phyloP scores from a whole-genome alignment of 768 basidiomycete genomes.

The Nevesoporus exiguus region DNA sequence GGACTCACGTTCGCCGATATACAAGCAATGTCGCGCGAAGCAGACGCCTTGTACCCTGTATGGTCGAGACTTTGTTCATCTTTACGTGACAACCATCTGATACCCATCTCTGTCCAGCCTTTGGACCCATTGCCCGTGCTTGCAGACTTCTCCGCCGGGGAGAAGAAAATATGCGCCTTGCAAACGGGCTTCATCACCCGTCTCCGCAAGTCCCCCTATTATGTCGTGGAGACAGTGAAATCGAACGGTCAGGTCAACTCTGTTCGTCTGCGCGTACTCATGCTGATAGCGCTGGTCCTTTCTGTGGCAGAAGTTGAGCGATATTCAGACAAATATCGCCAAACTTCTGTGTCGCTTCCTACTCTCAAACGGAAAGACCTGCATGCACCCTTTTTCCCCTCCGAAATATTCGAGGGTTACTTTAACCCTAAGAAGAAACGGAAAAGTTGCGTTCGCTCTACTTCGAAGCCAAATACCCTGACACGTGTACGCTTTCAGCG shows the following conservation, averaged over 20 bases:
- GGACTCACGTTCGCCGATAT: slow-evolving; percentile 80
- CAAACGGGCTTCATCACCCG: slow-evolving; percentile 66
- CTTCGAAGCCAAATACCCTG: background rate
- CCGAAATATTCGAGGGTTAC: slow-evolving; percentile 70
- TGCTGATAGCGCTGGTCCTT: slow-evolving; percentile 3
- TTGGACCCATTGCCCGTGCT: slow-evolving; percentile 64
- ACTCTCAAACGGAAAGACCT: slow-evolving; percentile 67
- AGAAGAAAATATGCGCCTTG: slow-evolving; percentile 60
- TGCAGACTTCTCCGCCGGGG: slow-evolving; percentile 60
- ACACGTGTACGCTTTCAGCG: slow-evolving; percentile 3
- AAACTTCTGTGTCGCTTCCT: slow-evolving; percentile 56
- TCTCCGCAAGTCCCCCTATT: slow-evolving; percentile 69
- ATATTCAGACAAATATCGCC: slow-evolving; percentile 82
- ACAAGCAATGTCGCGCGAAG: slow-evolving; percentile 72
- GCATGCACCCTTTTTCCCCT: slow-evolving; percentile 74
- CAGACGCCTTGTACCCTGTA: slow-evolving; percentile 78
- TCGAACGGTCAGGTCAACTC: slow-evolving; percentile 44
- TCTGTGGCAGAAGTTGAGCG: slow-evolving; percentile 58
- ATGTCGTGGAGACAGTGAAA: slow-evolving; percentile 67
- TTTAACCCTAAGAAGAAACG: slow-evolving; percentile 73
- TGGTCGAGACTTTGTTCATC: slow-evolving; percentile 34
- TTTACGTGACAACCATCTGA: slow-evolving; percentile 19
- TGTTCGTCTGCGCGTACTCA: background rate
- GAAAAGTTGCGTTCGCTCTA: slow-evolving; percentile 34
- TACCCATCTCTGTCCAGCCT: slow-evolving; percentile 40